phyloP scores from a whole-genome alignment of 495 filamentous ascomycete genomes.

The Penicillium antarcticum region DNA sequence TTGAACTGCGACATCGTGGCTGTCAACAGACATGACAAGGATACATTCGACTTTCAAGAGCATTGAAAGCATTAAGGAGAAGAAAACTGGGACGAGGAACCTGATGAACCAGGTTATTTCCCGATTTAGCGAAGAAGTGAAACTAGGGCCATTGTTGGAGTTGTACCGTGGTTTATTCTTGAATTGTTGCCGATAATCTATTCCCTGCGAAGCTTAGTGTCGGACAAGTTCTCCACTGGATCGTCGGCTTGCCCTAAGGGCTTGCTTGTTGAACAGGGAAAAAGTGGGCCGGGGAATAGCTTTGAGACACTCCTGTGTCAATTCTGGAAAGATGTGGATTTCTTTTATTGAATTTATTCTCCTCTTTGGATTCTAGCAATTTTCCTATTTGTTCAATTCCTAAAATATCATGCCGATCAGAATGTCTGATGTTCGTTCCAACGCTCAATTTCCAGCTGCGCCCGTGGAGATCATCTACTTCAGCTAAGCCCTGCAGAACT shows the following conservation, averaged over 20 bases:
- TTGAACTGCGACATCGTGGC: slow-evolving; percentile 14
- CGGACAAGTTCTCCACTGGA: not conserved
- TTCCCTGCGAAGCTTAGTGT: not conserved
- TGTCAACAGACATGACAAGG: not conserved
- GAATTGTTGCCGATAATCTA: not conserved
- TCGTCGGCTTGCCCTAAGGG: not conserved
- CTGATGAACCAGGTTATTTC: slow-evolving; percentile 1
- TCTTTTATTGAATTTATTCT: not conserved
- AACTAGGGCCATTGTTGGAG: slow-evolving; percentile 8
- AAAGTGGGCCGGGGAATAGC: not conserved
- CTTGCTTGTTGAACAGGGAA: not conserved
- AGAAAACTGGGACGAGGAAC: not conserved
- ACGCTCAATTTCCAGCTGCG: too few species aligned
- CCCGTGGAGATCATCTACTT: too few species aligned
- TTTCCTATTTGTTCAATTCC: too few species aligned
- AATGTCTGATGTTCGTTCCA: too few species aligned
- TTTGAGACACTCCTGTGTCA: not conserved
- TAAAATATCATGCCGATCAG: too few species aligned
- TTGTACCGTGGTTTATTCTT: not conserved
- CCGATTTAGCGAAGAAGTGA: slow-evolving; percentile 3
- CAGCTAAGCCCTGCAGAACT: too few species aligned
- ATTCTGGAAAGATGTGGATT: not conserved
- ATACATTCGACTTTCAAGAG: not conserved
- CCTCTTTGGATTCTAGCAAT: too few species aligned
- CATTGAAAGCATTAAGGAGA: not conserved